phyloP scores from a whole-genome alignment of 345 rosid genomes.

The Sonneratia caseolaris region DNA sequence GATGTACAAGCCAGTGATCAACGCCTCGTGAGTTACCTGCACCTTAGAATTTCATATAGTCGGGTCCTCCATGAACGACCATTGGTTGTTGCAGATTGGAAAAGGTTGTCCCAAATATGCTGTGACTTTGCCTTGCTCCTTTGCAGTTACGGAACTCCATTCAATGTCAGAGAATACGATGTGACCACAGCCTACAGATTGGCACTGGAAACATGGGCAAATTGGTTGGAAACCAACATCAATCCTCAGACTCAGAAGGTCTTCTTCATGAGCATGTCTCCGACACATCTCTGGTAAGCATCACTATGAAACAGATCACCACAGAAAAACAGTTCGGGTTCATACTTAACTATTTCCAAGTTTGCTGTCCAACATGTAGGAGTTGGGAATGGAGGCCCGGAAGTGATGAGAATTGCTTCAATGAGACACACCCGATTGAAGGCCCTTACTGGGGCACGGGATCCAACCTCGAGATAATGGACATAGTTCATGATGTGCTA shows the following conservation, averaged over 20 bases:
- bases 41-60: not conserved
- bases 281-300: constrained; percentile 65
- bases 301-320: not conserved
- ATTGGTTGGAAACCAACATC: constrained; percentile 61
- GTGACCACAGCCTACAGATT: constrained; percentile 62
- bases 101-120: not conserved
- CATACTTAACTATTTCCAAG: no score
- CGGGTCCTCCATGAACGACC: not conserved
- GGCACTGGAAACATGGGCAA: constrained; percentile 80
- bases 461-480: constrained; percentile 69
- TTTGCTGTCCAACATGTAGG: constrained; percentile 27
- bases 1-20: constrained; percentile 80
- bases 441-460: constrained; percentile 82
- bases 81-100: not conserved
- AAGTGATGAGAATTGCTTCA: constrained; percentile 65
- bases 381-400: constrained; percentile 95
- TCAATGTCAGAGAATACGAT: constrained; percentile 43
- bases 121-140: not conserved
- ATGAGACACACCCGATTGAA: constrained; percentile 55
- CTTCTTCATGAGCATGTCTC: constrained; percentile 90
- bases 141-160: constrained; percentile 46
- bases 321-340: not conserved
- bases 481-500: constrained; percentile 36
- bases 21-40: constrained; percentile 57
- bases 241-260: constrained; percentile 58